These are phyloP conservation scores for Silene conica DNA, from an alignment of 148 eudicot genomes.

Conservation along the genomic window DNA sequence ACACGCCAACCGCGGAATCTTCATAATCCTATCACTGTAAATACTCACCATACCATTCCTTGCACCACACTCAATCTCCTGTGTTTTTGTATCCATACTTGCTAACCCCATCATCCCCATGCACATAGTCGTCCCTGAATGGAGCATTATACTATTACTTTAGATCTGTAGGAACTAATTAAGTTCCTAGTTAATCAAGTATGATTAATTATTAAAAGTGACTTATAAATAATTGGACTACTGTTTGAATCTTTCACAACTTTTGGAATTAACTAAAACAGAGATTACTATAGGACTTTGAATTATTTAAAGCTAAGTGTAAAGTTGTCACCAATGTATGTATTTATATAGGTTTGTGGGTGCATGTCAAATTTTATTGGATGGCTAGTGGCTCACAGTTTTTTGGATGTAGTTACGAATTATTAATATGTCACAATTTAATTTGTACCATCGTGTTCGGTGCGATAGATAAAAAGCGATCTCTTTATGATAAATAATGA, in stretches of 20 bases:
- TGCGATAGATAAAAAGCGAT: too few species aligned
- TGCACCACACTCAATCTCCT: slow-evolving; percentile 15
- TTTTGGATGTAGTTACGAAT: slow-evolving; percentile 15
- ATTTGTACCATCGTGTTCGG: background rate
- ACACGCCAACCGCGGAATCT: slow-evolving; percentile 28
- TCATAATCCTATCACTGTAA: slow-evolving; percentile 22
- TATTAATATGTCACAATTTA: slow-evolving; percentile 14
- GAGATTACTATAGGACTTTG: background rate
- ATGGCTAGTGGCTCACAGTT: slow-evolving; percentile 11
- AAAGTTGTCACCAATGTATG: background rate
- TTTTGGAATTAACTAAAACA: background rate
- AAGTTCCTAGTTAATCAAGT: background rate
- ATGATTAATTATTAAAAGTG: background rate
- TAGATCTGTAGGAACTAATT: too few species aligned
- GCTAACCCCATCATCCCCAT: slow-evolving; percentile 24
- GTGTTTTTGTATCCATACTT: slow-evolving; percentile 15
- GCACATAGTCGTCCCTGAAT: slow-evolving; percentile 15
- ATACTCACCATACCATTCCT: slow-evolving; percentile 15
- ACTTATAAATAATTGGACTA: background rate
- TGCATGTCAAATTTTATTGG: slow-evolving; percentile 24
- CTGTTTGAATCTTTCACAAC: background rate
- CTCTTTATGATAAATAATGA: too few species aligned
- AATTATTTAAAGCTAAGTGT: background rate
- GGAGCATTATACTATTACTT: background rate
- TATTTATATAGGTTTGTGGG: slow-evolving; percentile 23